A percentile compares a stretch with the other conserved stretches of the same genome.
Evolutionary conservation across 257 asterid genomes (phyloP).

Genomic region (Solanum chiquidenum): DNA sequence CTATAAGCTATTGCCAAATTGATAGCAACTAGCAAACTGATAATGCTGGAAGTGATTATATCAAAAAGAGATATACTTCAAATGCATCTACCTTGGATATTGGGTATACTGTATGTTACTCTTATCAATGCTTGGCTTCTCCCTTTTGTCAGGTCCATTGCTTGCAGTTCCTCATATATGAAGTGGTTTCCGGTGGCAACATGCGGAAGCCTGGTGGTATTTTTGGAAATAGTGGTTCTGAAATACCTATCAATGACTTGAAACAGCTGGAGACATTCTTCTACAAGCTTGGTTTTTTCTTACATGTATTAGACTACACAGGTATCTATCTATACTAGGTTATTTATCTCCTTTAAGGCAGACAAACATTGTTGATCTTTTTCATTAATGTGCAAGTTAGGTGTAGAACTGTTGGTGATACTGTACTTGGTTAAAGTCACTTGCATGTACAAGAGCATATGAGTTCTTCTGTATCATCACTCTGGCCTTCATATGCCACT

Average conservation of each 20-base stretch:
- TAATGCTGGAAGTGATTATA: neutral
- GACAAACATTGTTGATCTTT: neutral
- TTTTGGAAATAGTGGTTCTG: constrained; percentile 91
- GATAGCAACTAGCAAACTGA: neutral
- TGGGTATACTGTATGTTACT: neutral
- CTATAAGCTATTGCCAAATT: neutral
- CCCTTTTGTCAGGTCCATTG: constrained; percentile 69
- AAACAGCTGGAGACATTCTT: constrained; percentile 94
- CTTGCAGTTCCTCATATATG: constrained; percentile 93
- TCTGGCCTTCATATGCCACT: neutral
- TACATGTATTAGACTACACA: constrained; percentile 86
- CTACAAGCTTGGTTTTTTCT: constrained; percentile 98
- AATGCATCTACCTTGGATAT: neutral
- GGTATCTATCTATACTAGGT: constrained; percentile 23
- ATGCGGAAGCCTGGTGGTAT: constrained; percentile 98
- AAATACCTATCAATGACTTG: constrained; percentile 83
- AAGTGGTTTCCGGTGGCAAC: constrained; percentile 98
- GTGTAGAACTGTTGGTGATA: neutral
- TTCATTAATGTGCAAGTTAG: neutral
- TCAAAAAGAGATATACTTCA: neutral
- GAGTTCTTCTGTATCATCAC: neutral
- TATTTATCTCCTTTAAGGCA: neutral
- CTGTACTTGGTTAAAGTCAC: neutral
- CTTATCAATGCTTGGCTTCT: neutral
- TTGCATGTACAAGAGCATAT: neutral